A percentile compares a stretch with the other conserved stretches of the same genome.
These are phyloP conservation scores for Papiliotrema nemorosa DNA, from an alignment of 1,284 basidiomycete species.

Conservation along the genomic window DNA sequence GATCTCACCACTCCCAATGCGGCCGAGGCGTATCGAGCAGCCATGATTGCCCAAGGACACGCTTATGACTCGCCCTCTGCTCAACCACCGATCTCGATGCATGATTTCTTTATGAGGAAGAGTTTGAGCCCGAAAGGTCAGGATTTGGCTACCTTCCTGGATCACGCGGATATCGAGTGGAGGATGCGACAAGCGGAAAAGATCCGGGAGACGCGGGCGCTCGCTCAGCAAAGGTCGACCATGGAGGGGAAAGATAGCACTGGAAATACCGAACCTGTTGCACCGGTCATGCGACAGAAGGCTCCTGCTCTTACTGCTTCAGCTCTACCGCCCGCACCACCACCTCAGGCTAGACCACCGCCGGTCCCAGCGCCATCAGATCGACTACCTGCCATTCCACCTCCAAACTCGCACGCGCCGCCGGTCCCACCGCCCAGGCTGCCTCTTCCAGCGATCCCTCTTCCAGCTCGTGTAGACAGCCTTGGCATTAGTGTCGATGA, in stretches of 20 bases:
- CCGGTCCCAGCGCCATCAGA: background rate
- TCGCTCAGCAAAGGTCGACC: background rate
- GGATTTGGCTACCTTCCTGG: background rate
- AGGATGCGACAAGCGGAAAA: background rate
- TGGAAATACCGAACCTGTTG: background rate
- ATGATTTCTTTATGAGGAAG: background rate
- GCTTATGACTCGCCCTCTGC: background rate
- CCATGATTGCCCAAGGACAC: background rate
- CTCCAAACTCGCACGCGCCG: background rate
- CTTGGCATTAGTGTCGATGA: no score
- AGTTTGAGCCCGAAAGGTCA: background rate
- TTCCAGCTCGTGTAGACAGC: no score
- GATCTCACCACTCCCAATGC: background rate
- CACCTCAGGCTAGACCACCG: background rate
- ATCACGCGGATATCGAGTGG: conserved; percentile 3
- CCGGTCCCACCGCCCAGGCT: background rate
- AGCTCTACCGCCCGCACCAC: background rate
- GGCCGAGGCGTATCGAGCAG: background rate
- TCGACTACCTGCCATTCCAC: background rate
- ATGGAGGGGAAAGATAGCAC: background rate
- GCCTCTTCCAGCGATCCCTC: background rate
- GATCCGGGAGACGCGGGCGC: background rate
- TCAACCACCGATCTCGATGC: background rate
- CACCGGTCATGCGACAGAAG: background rate
- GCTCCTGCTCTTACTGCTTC: background rate